Percentiles rank a stretch among this genome's conserved stretches.
These are phyloP conservation scores for Eucalyptus erythrocorys DNA, from an alignment of 345 rosid genomes.

Conservation along the genomic window DNA sequence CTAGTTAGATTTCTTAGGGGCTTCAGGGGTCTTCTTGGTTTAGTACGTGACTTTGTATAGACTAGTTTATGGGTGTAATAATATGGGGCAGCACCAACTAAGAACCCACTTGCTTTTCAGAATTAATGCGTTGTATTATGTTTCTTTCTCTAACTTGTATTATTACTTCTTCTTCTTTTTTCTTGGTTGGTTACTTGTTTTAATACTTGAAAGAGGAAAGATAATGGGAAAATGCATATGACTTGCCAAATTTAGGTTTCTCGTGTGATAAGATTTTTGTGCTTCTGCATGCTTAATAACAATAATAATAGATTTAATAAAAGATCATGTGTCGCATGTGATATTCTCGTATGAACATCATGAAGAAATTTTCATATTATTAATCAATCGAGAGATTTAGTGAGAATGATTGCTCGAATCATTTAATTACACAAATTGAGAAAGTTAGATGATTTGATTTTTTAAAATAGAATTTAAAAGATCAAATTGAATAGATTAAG, in stretches of 20 bases:
- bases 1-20: not conserved
- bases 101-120: not conserved
- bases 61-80: not conserved
- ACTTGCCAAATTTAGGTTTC: not conserved
- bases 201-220: not conserved
- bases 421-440: not conserved
- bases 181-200: not conserved
- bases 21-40: not conserved
- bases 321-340: fast-evolving
- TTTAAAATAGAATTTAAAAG: not conserved
- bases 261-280: not conserved
- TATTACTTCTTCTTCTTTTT: not conserved
- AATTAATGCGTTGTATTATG: not conserved
- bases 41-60: not conserved
- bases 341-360: not conserved
- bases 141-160: not conserved
- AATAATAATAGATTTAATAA: not conserved
- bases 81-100: not conserved
- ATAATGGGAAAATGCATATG: not conserved
- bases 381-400: not conserved
- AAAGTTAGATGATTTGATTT: not conserved
- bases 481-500: not conserved
- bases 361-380: not conserved
- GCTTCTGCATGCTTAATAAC: not conserved
- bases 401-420: not conserved